Evolutionary conservation across 331 rosid genomes (phyloP).

Genomic region (Erythrophleum ivorense): DNA sequence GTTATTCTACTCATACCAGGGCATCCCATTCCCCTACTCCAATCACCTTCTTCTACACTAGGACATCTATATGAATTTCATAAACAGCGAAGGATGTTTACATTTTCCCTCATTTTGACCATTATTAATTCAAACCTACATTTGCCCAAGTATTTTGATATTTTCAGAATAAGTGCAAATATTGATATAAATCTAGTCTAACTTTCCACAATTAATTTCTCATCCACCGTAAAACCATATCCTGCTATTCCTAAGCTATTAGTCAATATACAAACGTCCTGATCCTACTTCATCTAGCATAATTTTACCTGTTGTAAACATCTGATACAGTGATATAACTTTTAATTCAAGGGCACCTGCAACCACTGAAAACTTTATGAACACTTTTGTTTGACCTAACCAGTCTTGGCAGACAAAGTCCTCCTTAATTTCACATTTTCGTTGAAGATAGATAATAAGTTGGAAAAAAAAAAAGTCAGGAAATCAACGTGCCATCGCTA

Average conservation of each 20-base stretch:
- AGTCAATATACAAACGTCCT: not conserved
- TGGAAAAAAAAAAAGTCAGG: not conserved
- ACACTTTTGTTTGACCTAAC: not conserved
- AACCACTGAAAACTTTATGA: not conserved
- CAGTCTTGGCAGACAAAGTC: not conserved
- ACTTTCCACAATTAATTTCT: not conserved
- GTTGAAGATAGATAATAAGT: not conserved
- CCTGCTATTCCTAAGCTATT: not conserved
- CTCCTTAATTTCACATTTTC: not conserved
- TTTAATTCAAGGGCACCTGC: constrained; percentile 3
- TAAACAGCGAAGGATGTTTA: constrained; percentile 4
- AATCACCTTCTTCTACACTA: constrained; percentile 1
- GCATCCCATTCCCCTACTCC: constrained; percentile 1
- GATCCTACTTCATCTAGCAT: constrained; percentile 16
- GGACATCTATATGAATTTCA: constrained; percentile 20
- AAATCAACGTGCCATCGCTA: not conserved
- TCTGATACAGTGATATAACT: not conserved
- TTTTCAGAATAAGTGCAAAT: not conserved
- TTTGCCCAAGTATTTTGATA: not conserved
- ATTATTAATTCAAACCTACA: not conserved
- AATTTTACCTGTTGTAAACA: constrained; percentile 10
- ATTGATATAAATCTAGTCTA: constrained; percentile 12
- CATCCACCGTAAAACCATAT: constrained; percentile 1
- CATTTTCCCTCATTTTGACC: not conserved
- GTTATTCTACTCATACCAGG: not conserved